Evolutionary conservation across 306 rosid species (phyloP).

Genomic region (Cotoneaster glaucophyllus): DNA sequence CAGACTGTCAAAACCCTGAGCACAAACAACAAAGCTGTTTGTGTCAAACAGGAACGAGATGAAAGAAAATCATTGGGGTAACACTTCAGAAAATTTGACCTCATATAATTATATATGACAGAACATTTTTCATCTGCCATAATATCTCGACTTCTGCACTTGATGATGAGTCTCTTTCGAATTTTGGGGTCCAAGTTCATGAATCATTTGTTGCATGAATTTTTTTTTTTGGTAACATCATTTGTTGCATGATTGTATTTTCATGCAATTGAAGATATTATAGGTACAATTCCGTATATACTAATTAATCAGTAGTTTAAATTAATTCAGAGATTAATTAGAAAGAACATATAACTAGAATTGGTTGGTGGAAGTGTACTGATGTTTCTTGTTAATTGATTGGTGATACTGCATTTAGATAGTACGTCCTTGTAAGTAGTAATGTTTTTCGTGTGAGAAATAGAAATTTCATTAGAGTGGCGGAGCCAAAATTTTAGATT

Average conservation of each 20-base stretch:
- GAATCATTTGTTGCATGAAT: too few species aligned
- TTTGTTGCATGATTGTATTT: too few species aligned
- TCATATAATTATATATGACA: background rate
- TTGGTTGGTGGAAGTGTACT: background rate
- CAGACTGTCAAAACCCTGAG: background rate
- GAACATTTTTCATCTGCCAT: background rate
- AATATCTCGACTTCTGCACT: too few species aligned
- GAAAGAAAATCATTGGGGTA: background rate
- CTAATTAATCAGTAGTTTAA: background rate
- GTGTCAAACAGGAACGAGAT: background rate
- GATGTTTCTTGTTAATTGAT: too few species aligned
- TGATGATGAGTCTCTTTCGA: background rate
- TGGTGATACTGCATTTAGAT: background rate
- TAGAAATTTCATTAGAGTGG: too few species aligned
- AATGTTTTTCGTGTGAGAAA: too few species aligned
- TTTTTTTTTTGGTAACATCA: too few species aligned
- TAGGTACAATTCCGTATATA: too few species aligned
- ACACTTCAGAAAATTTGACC: background rate
- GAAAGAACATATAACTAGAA: background rate
- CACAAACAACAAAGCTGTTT: background rate
- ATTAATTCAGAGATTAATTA: background rate
- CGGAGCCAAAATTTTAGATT: too few species aligned
- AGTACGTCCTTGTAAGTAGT: background rate
- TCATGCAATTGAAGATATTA: background rate
- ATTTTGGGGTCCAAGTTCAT: background rate